Evolutionary conservation across 2,329 filamentous ascomycete species (phyloP).

Genomic region (Pseudohalonectria lignicola): DNA sequence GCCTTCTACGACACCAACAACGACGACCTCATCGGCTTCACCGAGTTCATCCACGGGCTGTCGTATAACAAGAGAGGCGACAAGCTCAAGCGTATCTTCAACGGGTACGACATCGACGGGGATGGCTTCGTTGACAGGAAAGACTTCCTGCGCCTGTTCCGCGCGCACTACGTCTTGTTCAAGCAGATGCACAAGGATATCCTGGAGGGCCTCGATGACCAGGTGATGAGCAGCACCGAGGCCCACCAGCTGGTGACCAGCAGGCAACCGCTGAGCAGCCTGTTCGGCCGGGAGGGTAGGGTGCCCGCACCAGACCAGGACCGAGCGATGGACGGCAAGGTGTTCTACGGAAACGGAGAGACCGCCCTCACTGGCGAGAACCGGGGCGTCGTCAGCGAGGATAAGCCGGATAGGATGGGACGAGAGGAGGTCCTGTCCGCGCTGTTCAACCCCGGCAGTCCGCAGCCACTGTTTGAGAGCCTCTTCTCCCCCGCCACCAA

Average conservation of each 20-base stretch:
- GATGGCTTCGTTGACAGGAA: slow-evolving; percentile 78
- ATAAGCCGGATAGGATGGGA: slow-evolving; percentile 36
- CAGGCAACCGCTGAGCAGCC: slow-evolving; percentile 63
- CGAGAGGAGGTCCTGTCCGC: slow-evolving; percentile 12
- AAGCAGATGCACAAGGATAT: slow-evolving; percentile 84
- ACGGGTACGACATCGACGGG: slow-evolving; percentile 81
- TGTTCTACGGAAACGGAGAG: slow-evolving; percentile 50
- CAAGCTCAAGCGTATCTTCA: slow-evolving; percentile 29
- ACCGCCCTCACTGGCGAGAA: slow-evolving; percentile 50
- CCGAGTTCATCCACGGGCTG: slow-evolving; percentile 80
- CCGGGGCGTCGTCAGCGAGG: slow-evolving; percentile 44
- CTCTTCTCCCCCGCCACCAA: slow-evolving; percentile 2
- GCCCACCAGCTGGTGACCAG: slow-evolving; percentile 66
- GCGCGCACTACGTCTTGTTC: slow-evolving; percentile 83
- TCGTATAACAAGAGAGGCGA: slow-evolving; percentile 45
- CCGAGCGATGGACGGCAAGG: slow-evolving; percentile 56
- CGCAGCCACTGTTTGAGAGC: slow-evolving; percentile 15
- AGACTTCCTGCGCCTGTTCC: slow-evolving; percentile 85
- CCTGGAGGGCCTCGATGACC: slow-evolving; percentile 65
- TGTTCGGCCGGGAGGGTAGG: slow-evolving; percentile 62
- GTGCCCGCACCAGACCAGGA: slow-evolving; percentile 53
- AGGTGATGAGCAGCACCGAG: slow-evolving; percentile 64
- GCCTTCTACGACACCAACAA: slow-evolving; percentile 88
- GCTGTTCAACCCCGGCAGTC: slow-evolving; percentile 27
- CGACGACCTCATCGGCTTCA: slow-evolving; percentile 82